Conservation (phyloP, 2,329 filamentous ascomycete species). For the Trichoderma afroharzianum region DNA sequence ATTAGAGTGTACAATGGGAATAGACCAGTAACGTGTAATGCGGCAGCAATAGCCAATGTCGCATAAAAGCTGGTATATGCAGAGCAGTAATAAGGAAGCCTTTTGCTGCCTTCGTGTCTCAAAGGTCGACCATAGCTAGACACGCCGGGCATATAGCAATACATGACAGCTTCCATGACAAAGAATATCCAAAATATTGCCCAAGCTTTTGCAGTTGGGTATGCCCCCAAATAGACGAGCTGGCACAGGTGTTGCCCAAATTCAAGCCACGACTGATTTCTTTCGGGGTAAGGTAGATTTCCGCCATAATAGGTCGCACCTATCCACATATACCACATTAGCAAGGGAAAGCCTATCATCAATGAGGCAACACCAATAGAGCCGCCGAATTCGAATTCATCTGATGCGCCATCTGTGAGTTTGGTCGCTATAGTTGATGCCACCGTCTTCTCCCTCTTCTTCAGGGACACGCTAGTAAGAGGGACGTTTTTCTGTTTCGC, state of each 20-base stretch:
- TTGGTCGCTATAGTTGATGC: background rate
- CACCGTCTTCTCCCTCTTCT: background rate
- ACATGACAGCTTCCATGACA: constrained; percentile 76
- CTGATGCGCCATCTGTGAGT: constrained; percentile 35
- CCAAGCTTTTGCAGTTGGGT: constrained; percentile 80
- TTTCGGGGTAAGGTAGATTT: constrained; percentile 64
- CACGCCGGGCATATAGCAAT: constrained; percentile 82
- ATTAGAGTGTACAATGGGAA: constrained; percentile 91
- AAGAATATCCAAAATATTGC: constrained; percentile 92
- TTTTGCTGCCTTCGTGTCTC: constrained; percentile 74
- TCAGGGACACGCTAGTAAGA: background rate
- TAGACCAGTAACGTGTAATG: constrained; percentile 73
- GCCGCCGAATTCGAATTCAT: constrained; percentile 80
- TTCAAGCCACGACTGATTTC: constrained; percentile 63
- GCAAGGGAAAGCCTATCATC: constrained; percentile 87
- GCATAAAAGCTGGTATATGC: constrained; percentile 83
- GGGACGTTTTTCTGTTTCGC: background rate
- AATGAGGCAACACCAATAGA: constrained; percentile 73
- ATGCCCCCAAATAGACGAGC: constrained; percentile 79
- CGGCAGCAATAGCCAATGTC: constrained; percentile 66
- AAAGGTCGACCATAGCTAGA: constrained; percentile 85
- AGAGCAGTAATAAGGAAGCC: constrained; percentile 92
- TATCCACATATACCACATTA: constrained; percentile 99
- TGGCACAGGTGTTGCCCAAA: constrained; percentile 69
- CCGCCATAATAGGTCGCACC: constrained; percentile 91